Evolutionary conservation across 2,329 filamentous ascomycete genomes (phyloP).

Genomic region (Fusarium sp.): DNA sequence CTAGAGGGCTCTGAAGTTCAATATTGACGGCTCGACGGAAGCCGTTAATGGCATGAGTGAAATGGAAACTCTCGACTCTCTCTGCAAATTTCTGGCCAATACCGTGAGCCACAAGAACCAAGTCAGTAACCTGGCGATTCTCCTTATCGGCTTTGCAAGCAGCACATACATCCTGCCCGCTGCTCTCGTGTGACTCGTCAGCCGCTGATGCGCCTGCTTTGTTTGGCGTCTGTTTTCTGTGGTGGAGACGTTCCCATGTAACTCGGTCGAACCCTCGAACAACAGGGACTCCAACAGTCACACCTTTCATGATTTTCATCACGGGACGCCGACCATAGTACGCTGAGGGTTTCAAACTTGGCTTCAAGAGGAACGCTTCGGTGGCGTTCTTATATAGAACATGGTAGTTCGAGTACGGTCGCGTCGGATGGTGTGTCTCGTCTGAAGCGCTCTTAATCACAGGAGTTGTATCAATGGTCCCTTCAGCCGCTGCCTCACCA

Average conservation of each 20-base stretch:
- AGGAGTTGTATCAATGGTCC: conserved; percentile 58
- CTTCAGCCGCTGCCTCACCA: conserved; percentile 72
- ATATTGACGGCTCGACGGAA: conserved; percentile 90
- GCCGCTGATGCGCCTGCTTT: conserved; percentile 49
- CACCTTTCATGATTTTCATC: conserved; percentile 86
- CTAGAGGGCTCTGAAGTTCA: conserved; percentile 80
- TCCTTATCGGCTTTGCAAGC: conserved; percentile 76
- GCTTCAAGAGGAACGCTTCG: conserved; percentile 88
- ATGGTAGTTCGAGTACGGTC: conserved; percentile 80
- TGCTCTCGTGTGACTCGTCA: conserved; percentile 51
- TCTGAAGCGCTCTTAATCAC: conserved; percentile 55
- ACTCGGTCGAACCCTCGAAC: conserved; percentile 88
- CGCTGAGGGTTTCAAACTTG: conserved; percentile 85
- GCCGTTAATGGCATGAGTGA: conserved; percentile 94
- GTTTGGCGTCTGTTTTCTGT: conserved; percentile 58
- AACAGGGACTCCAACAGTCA: conserved; percentile 88
- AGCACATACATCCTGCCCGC: conserved; percentile 59
- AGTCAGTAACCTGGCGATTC: conserved; percentile 82
- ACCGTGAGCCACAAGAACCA: conserved; percentile 92
- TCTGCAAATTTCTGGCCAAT: conserved; percentile 98
- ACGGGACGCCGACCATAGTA: conserved; percentile 88
- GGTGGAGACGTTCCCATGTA: conserved; percentile 81
- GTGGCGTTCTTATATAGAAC: conserved; percentile 87
- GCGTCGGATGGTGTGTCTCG: conserved; percentile 60
- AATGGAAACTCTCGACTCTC: conserved; percentile 95